Conservation (phyloP, 345 rosid species). For the Rhodamnia rubescens region DNA sequence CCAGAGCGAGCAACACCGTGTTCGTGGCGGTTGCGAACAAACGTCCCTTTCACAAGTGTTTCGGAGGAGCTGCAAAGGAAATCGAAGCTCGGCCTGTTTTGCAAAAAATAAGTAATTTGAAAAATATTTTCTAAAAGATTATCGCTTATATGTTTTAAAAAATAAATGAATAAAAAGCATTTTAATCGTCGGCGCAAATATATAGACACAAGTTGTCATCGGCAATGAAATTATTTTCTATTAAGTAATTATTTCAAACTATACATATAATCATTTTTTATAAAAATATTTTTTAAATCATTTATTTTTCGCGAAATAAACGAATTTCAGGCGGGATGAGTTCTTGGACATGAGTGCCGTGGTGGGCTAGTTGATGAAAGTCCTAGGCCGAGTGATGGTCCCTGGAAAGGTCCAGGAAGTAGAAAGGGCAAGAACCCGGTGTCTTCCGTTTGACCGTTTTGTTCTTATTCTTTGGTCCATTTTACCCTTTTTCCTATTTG, state of each 20-base stretch:
- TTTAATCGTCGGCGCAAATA: too few species aligned
- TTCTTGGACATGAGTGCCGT: not conserved
- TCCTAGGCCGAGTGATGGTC: not conserved
- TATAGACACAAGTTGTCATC: too few species aligned
- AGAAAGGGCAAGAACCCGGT: not conserved
- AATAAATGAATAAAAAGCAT: too few species aligned
- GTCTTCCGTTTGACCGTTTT: not conserved
- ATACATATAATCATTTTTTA: too few species aligned
- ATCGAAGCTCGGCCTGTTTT: not conserved
- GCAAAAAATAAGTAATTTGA: too few species aligned
- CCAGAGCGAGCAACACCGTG: not conserved
- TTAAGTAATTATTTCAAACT: too few species aligned
- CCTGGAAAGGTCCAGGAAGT: not conserved
- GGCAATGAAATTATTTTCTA: too few species aligned
- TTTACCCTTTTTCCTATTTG: not conserved
- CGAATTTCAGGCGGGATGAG: not conserved
- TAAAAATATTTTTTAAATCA: too few species aligned
- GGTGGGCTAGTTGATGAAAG: not conserved
- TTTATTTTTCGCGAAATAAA: too few species aligned
- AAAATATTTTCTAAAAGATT: too few species aligned
- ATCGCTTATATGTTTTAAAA: too few species aligned
- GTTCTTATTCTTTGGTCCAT: not conserved
- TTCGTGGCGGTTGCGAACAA: not conserved
- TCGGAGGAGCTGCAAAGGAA: not conserved
- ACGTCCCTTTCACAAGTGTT: not conserved